Evolutionary conservation across 495 filamentous ascomycete genomes (phyloP), one percentile per base, ranked within the genome.

Genomic region (Penicillium cataractarum): DNA sequence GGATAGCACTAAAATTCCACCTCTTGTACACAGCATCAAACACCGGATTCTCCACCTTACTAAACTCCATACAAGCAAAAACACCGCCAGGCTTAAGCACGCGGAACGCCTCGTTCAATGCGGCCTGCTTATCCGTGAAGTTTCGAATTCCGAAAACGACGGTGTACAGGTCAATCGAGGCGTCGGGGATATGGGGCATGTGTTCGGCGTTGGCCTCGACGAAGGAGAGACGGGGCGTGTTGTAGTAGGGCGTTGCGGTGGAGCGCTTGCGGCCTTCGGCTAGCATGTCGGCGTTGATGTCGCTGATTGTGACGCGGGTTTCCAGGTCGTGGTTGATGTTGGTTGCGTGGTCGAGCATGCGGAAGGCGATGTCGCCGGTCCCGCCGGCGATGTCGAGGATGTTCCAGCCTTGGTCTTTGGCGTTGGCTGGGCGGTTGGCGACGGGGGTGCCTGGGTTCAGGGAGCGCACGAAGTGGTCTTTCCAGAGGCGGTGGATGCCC

Each of bases 61-160:
- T 90, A 76, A 99, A 99, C 81, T 99, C 95, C 69, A 99, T 86
- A 72, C 95, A 98, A 4, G 95, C 94, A 77, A 99, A 98, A 0
- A 98, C 89, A 65, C 95, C 95, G 39, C 95, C 95, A 2, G 95
- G 95, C 76, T 92, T 94, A 7, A 99, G 83, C 9, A 99, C 92
- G 2, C 95, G 86, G 77, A 84, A 86, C 0, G 95, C 95, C 69
- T 97, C 91, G 7, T 82, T 69, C 27, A 99, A 78, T 0, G 96
- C 95, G 0, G 81, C 81, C 58, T 87, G 85, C 71, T 96, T 95
- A 76, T 93, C 82, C 52, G 90, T 93, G 80, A 99, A 98, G 76
- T 99, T 99, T 50, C 95, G 87, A 74, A 98, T 97, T 33, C 95
- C 95, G 71, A 99, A 99, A 4, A 96, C 95, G 8, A 98, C 94